phyloP scores from a whole-genome alignment of 169 alveolate genomes.

The Cardiosporidium cionae region DNA sequence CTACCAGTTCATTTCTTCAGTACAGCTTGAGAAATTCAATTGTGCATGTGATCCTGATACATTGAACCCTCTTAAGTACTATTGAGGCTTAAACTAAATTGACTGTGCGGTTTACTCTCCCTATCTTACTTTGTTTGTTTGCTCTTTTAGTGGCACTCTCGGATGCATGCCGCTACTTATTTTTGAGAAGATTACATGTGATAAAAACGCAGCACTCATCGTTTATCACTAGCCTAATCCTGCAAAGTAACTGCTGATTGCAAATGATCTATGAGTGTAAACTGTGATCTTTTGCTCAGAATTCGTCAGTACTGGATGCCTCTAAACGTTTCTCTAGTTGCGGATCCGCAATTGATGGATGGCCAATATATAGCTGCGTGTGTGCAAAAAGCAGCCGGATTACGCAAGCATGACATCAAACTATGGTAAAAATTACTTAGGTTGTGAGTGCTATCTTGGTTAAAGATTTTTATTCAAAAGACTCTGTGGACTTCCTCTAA shows the following conservation, averaged over 20 bases:
- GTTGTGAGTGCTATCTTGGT: background rate
- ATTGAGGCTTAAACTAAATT: no score
- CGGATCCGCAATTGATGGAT: slow-evolving; percentile 56
- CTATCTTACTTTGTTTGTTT: background rate
- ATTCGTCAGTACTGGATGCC: slow-evolving; percentile 70
- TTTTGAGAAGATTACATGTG: no score
- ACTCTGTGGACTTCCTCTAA: no score
- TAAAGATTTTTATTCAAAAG: no score
- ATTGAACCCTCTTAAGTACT: background rate
- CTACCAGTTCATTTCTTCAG: background rate
- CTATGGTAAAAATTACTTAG: slow-evolving; percentile 46
- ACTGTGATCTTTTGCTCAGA: slow-evolving; percentile 13
- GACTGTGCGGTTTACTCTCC: no score
- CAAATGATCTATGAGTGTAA: background rate
- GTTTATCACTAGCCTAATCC: background rate
- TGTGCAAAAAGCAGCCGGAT: slow-evolving; percentile 70
- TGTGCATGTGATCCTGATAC: background rate
- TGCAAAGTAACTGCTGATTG: background rate
- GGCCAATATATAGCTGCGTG: slow-evolving; percentile 56
- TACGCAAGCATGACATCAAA: slow-evolving; percentile 58
- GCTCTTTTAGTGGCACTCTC: background rate
- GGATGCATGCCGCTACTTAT: no score
- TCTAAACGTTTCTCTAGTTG: slow-evolving; percentile 57
- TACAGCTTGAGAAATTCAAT: background rate
- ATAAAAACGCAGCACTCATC: background rate